Evolutionary conservation across 345 rosid species (phyloP).

Genomic region (Raphanus raphanistrum): DNA sequence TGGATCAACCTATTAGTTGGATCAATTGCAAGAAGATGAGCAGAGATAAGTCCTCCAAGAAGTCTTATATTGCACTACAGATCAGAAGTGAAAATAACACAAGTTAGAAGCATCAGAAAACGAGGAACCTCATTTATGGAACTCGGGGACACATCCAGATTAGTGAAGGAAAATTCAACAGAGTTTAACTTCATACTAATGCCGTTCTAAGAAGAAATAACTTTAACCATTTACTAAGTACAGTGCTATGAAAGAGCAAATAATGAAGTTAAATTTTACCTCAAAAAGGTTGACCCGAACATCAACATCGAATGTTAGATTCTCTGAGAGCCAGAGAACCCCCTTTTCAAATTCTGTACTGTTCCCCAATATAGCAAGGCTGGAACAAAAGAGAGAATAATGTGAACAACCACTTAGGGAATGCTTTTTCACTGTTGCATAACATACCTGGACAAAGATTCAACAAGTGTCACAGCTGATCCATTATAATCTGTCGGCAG

Average conservation of each 20-base stretch:
- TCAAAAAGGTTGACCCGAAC: constrained; percentile 91
- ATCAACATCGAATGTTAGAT: constrained; percentile 77
- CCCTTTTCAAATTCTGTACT: constrained; percentile 82
- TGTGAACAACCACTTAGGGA: not conserved
- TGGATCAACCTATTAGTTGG: constrained; percentile 68
- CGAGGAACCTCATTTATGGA: not conserved
- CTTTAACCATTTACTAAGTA: constrained; percentile 3
- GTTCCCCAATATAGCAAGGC: constrained; percentile 92
- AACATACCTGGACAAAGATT: constrained; percentile 81
- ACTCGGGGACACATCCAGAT: not conserved
- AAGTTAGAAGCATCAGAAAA: constrained; percentile 30
- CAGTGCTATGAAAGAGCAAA: not conserved
- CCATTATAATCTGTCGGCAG: constrained; percentile 83
- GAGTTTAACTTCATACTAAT: not conserved
- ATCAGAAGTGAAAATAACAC: constrained; percentile 39
- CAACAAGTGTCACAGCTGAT: constrained; percentile 86
- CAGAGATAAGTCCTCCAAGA: constrained; percentile 99
- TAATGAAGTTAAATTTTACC: constrained; percentile 44
- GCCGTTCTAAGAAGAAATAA: not conserved
- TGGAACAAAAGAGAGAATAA: constrained; percentile 42
- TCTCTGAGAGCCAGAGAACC: constrained; percentile 81
- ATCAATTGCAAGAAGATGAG: constrained; percentile 97
- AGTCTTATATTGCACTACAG: constrained; percentile 96
- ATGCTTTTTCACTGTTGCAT: constrained; percentile 10
- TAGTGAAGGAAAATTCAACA: constrained; percentile 10